Percentiles rank a stretch among this genome's conserved stretches.
Conservation (phyloP, 768 basidiomycete species). For the Agaricus sinodeliciosus region DNA sequence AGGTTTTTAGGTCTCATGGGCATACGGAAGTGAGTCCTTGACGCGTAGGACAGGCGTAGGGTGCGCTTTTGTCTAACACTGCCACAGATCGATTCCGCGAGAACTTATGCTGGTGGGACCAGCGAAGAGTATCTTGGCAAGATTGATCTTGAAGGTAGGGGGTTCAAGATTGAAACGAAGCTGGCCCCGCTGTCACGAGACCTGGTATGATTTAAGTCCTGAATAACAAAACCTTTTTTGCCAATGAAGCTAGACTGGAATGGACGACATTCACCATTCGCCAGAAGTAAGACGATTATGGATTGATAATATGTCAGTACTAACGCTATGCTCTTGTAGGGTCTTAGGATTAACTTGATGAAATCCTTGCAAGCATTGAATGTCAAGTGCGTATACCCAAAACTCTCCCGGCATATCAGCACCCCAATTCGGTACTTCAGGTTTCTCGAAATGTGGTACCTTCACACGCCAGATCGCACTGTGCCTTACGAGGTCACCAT, state of each 20-base stretch:
- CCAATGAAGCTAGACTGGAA: neutral
- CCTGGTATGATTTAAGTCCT: neutral
- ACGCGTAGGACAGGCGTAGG: too few relatives aligned
- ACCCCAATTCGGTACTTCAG: neutral
- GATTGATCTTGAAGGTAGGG: conserved; percentile 41
- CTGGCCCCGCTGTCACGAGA: conserved; percentile 29
- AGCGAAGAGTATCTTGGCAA: conserved; percentile 52
- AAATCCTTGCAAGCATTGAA: conserved; percentile 27
- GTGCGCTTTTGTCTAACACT: too few relatives aligned
- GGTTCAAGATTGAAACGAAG: conserved; percentile 55
- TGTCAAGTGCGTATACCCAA: neutral
- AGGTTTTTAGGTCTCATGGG: conserved; percentile 47
- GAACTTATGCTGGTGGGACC: conserved; percentile 44
- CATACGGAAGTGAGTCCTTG: conserved; percentile 36
- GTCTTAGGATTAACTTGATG: conserved; percentile 37
- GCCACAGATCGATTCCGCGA: conserved; percentile 39
- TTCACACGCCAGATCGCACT: neutral
- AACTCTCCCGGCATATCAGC: neutral
- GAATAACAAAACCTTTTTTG: too few relatives aligned
- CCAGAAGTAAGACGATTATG: conserved; percentile 19
- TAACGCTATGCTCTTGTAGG: conserved; percentile 20
- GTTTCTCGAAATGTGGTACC: neutral
- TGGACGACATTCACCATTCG: conserved; percentile 20
- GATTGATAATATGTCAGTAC: neutral
- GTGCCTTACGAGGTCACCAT: too few relatives aligned